phyloP scores from a whole-genome alignment of 805 yeast species.

The Wickerhamomyces alni region DNA sequence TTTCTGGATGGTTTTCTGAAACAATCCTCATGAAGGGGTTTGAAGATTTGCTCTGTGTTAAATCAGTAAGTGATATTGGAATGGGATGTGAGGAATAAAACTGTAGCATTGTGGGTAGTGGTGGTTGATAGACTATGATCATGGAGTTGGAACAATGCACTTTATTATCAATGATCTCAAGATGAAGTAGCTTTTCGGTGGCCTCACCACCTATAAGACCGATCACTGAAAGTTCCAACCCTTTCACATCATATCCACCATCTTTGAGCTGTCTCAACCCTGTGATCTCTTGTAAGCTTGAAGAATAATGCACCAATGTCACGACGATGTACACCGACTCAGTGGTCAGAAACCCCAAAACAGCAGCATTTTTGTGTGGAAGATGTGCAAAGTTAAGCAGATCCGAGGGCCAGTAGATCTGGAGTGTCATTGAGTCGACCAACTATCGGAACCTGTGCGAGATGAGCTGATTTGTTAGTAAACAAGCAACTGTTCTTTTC shows the following conservation, averaged over 20 bases:
- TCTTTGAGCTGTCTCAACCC: neutral
- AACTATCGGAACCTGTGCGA: too few relatives aligned
- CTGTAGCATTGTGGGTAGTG: conserved; percentile 64
- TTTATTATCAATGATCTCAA: conserved; percentile 2
- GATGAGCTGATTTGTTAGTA: too few relatives aligned
- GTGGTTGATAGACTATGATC: conserved; percentile 62
- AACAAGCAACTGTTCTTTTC: too few relatives aligned
- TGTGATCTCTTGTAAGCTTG: neutral
- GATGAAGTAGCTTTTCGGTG: neutral
- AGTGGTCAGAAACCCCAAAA: conserved; percentile 10
- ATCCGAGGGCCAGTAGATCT: conserved; percentile 29
- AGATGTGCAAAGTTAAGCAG: conserved; percentile 15
- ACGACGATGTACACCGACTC: conserved; percentile 7
- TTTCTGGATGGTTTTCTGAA: too few relatives aligned
- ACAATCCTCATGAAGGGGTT: too few relatives aligned
- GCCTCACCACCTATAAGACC: neutral
- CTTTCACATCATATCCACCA: neutral
- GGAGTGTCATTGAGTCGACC: conserved; percentile 8
- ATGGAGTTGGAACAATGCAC: conserved; percentile 9
- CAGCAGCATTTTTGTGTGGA: conserved; percentile 6
- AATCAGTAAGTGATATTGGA: conserved; percentile 44
- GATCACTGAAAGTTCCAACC: neutral
- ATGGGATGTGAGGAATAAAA: conserved; percentile 75
- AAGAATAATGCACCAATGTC: neutral
- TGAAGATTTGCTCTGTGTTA: too few relatives aligned